phyloP scores from a whole-genome alignment of 768 basidiomycete genomes.

The Naganishia onofrii region DNA sequence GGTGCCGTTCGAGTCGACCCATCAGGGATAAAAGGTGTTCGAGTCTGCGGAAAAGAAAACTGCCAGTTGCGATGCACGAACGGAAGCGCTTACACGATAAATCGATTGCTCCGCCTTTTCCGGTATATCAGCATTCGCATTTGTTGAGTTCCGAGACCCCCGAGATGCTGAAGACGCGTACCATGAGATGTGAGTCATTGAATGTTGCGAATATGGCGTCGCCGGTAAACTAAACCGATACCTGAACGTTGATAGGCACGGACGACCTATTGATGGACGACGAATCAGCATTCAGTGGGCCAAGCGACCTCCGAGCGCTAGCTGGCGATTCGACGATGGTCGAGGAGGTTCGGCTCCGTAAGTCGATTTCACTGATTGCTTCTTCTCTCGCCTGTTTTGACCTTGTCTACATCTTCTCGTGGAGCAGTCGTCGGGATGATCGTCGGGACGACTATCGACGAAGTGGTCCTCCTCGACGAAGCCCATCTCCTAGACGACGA shows the following conservation, averaged over 20 bases:
- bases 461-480: conserved; percentile 32
- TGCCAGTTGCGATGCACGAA: conserved; percentile 15
- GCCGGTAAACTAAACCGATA: neutral
- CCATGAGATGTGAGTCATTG: conserved; percentile 67
- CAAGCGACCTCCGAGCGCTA: conserved; percentile 76
- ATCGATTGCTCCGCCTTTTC: conserved; percentile 17
- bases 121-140: conserved; percentile 65
- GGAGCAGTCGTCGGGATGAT: conserved; percentile 57
- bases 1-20: neutral
- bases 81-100: conserved; percentile 16
- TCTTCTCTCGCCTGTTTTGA: neutral
- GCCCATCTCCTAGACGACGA: conserved; percentile 37
- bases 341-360: conserved; percentile 57
- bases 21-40: neutral
- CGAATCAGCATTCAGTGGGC: conserved; percentile 79
- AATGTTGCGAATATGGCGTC: no score
- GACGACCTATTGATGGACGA: conserved; percentile 68
- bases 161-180: conserved; percentile 80
- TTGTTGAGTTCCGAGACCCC: conserved; percentile 75
- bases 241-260: conserved; percentile 61
- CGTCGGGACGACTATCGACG: conserved; percentile 53
- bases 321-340: conserved; percentile 68
- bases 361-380: conserved; percentile 3
- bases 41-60: neutral
- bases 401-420: conserved; percentile 45